Evolutionary conservation across 148 eudicot species (phyloP), one percentile per base, ranked within the genome.

Genomic region (Silene conica): DNA sequence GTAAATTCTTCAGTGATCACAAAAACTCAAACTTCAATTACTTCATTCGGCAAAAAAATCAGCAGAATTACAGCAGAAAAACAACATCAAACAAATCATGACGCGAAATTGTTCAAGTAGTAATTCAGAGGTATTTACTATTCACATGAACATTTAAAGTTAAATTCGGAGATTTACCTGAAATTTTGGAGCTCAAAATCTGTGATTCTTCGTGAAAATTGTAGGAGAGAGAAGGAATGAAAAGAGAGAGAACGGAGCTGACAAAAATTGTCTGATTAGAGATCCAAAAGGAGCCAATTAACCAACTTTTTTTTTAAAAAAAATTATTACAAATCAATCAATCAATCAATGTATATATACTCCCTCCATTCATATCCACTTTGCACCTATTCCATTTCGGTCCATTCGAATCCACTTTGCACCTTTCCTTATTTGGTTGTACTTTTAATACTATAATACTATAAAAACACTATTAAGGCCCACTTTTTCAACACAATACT

Each of bases 221-320:
- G 25, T 23, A 50, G 21, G 62, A 34, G 64, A 50, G 50, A 31
- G 57, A 28, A 31, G 34, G 34, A 31, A 31, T 31, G 59, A 62
- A 68, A 71, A 41, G 60, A 34, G 54, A 66, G 18, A 34, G 70
- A 69, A 52, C 16, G 57, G 60, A 71, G 73, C 45, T 26, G 54
- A 65, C 38, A 73, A 25, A 6, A 67, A 82, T 85, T 83, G 88
- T 85, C 84, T 83, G 82, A 72, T 73, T 38, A 69, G 69, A 72
- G 28, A 26, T 26, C 28, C 1, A 26, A 26, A 31, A 31, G 34
- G 45, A 54, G 57, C 19, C 15, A 54, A 13, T 54, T 54, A 54
- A 54, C 3, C 34, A 31, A 31, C 34, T 31, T 31, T 31, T 31
- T 3, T 3, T 28, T 28, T 28, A n/a, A n/a, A n/a, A n/a, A n/a